These are phyloP conservation scores for Geoglossum glabrum DNA, from an alignment of 495 filamentous ascomycete genomes.

Conservation along the genomic window DNA sequence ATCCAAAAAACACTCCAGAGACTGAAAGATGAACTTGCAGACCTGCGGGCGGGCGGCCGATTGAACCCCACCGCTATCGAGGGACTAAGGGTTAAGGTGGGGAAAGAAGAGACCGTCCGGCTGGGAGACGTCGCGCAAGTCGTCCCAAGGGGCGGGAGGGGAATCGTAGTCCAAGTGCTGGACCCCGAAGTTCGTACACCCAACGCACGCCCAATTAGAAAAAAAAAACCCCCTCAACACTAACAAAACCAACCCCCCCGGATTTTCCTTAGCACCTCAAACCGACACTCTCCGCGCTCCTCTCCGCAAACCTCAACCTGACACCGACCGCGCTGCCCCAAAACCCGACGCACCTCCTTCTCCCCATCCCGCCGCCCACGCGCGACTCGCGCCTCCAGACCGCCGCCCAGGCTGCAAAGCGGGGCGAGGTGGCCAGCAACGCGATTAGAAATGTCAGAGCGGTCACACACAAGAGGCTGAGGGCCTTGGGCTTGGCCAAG, in stretches of 20 bases:
- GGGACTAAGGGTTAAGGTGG: constrained; percentile 35
- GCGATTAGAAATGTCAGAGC: constrained; percentile 28
- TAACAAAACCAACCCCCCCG: background rate
- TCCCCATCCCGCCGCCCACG: constrained; percentile 48
- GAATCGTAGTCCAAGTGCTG: constrained; percentile 41
- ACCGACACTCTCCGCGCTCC: constrained; percentile 49
- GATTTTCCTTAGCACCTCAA: constrained; percentile 32
- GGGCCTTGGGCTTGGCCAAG: constrained; percentile 61
- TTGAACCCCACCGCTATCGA: constrained; percentile 52
- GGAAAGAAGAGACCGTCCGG: constrained; percentile 22
- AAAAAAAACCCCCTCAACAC: too few species aligned
- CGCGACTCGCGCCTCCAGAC: constrained; percentile 37
- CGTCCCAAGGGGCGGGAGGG: constrained; percentile 47
- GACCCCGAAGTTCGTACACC: constrained; percentile 34
- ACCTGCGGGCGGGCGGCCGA: constrained; percentile 42
- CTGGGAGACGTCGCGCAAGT: constrained; percentile 61
- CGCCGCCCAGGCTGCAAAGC: constrained; percentile 33
- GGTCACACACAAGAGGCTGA: constrained; percentile 15
- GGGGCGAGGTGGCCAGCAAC: constrained; percentile 35
- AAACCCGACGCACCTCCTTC: constrained; percentile 48
- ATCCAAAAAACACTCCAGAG: constrained; percentile 35
- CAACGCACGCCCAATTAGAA: background rate
- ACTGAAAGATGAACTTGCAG: constrained; percentile 41
- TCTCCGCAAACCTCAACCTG: constrained; percentile 44
- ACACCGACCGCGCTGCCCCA: constrained; percentile 41